phyloP scores from a whole-genome alignment of 768 basidiomycete genomes.

The Mrakia hoshinonis region DNA sequence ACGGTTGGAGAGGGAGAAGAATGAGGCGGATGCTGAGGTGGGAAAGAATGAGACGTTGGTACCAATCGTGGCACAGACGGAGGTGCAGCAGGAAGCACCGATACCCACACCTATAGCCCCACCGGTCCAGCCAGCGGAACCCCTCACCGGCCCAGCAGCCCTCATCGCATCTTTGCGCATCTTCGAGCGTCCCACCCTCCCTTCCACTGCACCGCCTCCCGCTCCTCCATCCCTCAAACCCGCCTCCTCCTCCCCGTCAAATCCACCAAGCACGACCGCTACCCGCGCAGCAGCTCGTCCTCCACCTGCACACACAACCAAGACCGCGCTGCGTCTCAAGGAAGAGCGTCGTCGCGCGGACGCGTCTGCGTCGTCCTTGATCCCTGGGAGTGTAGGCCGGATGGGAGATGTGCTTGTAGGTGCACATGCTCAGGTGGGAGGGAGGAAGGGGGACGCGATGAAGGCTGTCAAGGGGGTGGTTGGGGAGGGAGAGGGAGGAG shows the following conservation, averaged over 20 bases:
- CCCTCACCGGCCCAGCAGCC: neutral
- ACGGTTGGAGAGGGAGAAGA: neutral
- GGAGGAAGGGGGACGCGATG: neutral
- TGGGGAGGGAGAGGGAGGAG: neutral
- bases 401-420: conserved; percentile 1
- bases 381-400: neutral
- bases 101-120: neutral
- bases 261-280: neutral
- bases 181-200: neutral
- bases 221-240: neutral
- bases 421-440: neutral
- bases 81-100: neutral
- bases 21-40: neutral
- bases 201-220: neutral
- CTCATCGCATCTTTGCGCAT: conserved; percentile 7
- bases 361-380: neutral
- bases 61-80: neutral
- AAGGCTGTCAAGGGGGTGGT: neutral
- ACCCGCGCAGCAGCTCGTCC: neutral
- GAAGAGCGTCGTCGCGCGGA: conserved; percentile 15
- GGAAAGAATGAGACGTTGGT: neutral
- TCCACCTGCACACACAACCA: neutral
- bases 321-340: conserved; percentile 3
- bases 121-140: neutral
- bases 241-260: neutral